Evolutionary conservation across 176 grass and related monocot species (phyloP), one percentile per base, ranked within the genome.

Genomic region (Rhynchospora tenuis): DNA sequence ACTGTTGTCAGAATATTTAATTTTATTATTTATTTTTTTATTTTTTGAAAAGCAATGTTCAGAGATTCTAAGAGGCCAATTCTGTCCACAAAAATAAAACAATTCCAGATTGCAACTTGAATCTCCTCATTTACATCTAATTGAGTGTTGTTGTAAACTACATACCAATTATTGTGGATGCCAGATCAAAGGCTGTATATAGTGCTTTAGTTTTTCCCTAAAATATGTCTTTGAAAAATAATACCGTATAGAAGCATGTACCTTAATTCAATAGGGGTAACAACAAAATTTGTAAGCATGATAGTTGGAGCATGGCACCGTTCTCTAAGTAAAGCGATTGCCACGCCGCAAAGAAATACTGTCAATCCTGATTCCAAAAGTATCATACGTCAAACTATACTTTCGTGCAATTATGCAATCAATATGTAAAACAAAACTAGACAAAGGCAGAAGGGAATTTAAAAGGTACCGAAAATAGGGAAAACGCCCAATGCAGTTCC

Each of bases 181-280:
- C n/a, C 44, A 47, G 29, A 81, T 59, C 43, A 27, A 62, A 59
- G 50, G 17, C 28, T 62, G 17, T 42, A 46, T 33, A 26, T 22
- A 80, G 26, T 44, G 16, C 52, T 19, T 26, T 46, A 38, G 33
- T 22, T 64, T 45, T 50, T 6, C 12, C 58, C 6, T 24, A 17
- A 5, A 78, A 85, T 19, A 12, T 52, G 17, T 51, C 59, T 51
- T 84, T 26, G 15, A 54, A 15, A 50, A 63, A 27, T 78, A 59
- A 59, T 9, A 59, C 46, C 19, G 3, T 79, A 17, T 5, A 45
- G 74, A 58, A 56, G 74, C 8, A 79, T 60, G 66, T 64, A 87
- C 88, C 88, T 90, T 59, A 90, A 64, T 65, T 90, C 88, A 84
- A 90, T 38, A 11, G 88, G 88, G 51, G 88, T 87, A 50, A 85